phyloP scores from a whole-genome alignment of 257 asterid species.

The Solanum chiquidenum region DNA sequence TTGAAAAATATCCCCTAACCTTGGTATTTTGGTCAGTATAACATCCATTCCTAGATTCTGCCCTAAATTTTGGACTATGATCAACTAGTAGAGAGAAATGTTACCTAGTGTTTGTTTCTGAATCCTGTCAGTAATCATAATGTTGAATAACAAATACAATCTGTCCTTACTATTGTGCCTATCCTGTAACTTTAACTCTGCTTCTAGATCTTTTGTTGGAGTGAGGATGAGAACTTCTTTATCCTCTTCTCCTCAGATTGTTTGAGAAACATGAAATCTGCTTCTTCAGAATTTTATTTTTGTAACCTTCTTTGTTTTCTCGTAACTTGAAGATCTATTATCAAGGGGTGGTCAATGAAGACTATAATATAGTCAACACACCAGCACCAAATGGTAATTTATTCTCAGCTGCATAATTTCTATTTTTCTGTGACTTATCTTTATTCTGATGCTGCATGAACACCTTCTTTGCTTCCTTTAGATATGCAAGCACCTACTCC shows the following conservation, averaged over 20 bases:
- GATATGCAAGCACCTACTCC: constrained; percentile 90
- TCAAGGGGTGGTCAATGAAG: constrained; percentile 90
- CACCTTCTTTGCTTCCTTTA: constrained; percentile 14
- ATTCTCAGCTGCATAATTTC: not conserved
- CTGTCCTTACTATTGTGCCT: not conserved
- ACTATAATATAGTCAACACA: constrained; percentile 75
- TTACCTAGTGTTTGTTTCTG: not conserved
- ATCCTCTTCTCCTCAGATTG: not conserved
- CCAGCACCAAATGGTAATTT: constrained; percentile 53
- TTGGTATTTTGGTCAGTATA: not conserved
- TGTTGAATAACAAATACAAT: not conserved
- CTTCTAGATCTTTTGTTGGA: not conserved
- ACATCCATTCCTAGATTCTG: not conserved
- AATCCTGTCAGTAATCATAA: not conserved
- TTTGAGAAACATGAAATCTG: not conserved
- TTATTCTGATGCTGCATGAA: constrained; percentile 1
- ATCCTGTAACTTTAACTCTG: not conserved
- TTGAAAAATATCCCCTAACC: not conserved
- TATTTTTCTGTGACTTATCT: not conserved
- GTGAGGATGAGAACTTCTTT: not conserved
- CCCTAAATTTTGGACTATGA: not conserved
- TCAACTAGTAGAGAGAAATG: not conserved
- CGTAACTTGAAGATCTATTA: constrained; percentile 54
- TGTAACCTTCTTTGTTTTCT: constrained; percentile 12
- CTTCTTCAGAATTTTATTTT: not conserved